These are phyloP conservation scores for Ophiosphaerella narmari DNA, from an alignment of 2,329 filamentous ascomycete genomes.

Conservation along the genomic window DNA sequence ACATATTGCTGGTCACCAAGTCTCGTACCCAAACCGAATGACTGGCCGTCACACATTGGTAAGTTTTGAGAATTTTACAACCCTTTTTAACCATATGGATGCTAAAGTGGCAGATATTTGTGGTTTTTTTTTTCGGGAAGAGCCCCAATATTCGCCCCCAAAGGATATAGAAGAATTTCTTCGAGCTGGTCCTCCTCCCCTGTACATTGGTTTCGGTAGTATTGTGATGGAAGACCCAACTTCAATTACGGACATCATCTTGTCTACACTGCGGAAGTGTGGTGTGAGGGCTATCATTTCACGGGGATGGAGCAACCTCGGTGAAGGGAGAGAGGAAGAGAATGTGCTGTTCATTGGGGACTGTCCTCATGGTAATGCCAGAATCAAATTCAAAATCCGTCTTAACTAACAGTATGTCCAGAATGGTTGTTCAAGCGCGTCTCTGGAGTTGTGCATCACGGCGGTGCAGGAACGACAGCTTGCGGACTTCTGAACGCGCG, in stretches of 20 bases:
- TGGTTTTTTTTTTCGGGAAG: slow-evolving; percentile 54
- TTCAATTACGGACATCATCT: slow-evolving; percentile 50
- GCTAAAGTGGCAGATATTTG: slow-evolving; percentile 29
- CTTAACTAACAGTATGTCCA: too few species aligned
- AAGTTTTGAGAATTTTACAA: too few species aligned
- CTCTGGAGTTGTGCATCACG: slow-evolving; percentile 79
- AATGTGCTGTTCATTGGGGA: slow-evolving; percentile 64
- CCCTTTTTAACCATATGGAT: too few species aligned
- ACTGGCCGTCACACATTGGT: slow-evolving; percentile 18
- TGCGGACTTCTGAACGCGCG: slow-evolving; percentile 76
- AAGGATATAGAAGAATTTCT: slow-evolving; percentile 51
- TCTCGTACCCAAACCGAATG: slow-evolving; percentile 23
- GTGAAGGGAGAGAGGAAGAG: slow-evolving; percentile 13
- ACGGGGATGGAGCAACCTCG: slow-evolving; percentile 45
- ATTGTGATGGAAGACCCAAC: slow-evolving; percentile 60
- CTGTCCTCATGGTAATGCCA: slow-evolving; percentile 62
- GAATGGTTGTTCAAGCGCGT: slow-evolving; percentile 85
- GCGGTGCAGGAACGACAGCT: slow-evolving; percentile 84
- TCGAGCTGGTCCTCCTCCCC: slow-evolving; percentile 53
- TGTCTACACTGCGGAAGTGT: slow-evolving; percentile 50
- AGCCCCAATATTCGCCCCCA: slow-evolving; percentile 47
- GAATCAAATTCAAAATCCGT: too few species aligned
- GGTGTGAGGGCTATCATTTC: slow-evolving; percentile 57
- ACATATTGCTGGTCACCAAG: slow-evolving; percentile 55
- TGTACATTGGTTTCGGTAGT: slow-evolving; percentile 63